These are phyloP conservation scores for Sphagnum tenellum DNA, from an alignment of 225 moss, liverwort and hornwort genomes.

Conservation along the genomic window DNA sequence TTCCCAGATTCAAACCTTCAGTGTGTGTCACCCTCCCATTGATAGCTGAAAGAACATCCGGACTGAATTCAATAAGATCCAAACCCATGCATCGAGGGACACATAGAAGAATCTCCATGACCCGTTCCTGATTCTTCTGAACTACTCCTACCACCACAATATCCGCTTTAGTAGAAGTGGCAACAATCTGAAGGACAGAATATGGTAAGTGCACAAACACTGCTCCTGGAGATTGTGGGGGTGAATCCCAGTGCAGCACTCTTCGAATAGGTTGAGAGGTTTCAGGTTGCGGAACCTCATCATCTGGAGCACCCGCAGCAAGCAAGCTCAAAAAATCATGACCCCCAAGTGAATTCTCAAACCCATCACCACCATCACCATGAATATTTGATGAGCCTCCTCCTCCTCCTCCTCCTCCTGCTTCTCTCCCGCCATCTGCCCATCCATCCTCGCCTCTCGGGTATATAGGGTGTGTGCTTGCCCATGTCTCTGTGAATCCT, in stretches of 20 bases:
- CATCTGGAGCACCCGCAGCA: constrained; percentile 18
- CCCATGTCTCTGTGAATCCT: constrained; percentile 78
- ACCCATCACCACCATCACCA: constrained; percentile 6
- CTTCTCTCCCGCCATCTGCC: constrained; percentile 34
- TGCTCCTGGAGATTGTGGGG: constrained; percentile 70
- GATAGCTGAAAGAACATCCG: constrained; percentile 31
- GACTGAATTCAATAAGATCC: constrained; percentile 34
- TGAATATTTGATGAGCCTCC: constrained; percentile 16
- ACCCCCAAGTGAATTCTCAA: constrained; percentile 10
- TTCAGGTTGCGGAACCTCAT: constrained; percentile 22
- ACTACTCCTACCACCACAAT: constrained; percentile 60
- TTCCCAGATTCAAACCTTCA: constrained; percentile 40
- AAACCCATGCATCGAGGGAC: constrained; percentile 35
- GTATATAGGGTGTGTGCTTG: constrained; percentile 28
- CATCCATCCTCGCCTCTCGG: constrained; percentile 34
- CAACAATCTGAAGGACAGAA: constrained; percentile 61
- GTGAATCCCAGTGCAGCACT: constrained; percentile 88
- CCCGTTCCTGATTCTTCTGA: constrained; percentile 27
- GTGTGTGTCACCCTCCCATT: constrained; percentile 42
- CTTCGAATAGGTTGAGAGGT: constrained; percentile 27
- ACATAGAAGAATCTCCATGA: constrained; percentile 53
- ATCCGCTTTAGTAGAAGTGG: constrained; percentile 62
- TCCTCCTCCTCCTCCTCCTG: constrained; percentile 17
- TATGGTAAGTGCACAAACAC: constrained; percentile 56
- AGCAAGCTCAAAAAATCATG: constrained; percentile 39